Evolutionary conservation across 208 protist genomes (phyloP), one percentile per base, ranked within the genome.

Genomic region (Kentomonas sorsogonicus): DNA sequence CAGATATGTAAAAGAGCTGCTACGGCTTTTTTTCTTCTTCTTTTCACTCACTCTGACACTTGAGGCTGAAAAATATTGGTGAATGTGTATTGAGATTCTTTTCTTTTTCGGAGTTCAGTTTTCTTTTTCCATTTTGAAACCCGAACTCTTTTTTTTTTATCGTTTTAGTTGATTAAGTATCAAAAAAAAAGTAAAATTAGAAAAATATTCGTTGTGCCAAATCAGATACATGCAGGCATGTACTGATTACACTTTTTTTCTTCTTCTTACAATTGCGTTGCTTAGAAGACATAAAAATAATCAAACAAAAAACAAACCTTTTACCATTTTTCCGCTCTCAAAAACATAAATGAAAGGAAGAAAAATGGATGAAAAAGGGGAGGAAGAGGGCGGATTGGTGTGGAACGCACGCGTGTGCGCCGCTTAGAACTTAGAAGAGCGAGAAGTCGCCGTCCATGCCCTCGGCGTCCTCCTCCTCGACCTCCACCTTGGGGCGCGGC

Each of bases 381-480:
- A 54, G 30, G 30, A 31, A 54, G 30, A 54, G 26, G 15, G 22
- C 9, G 2, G 7, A 31, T 54, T 16, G 11, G 27, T 33, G 22
- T 33, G 30, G 48, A n/a, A n/a, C n/a, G n/a, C n/a, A n/a, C n/a
- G n/a, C n/a, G 30, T 38, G 30, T 39, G 43, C 15, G 7, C 27
- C 27, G 15, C 2, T 47, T 25, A 47, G 3, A n/a, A 55, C 52
- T 84, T 74, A 95, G 60, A 95, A 95, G 44, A 93, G 86, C 10
- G 89, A 91, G 66, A 95, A 85, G 38, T 95, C 89, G n/a, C 76
- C 83, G 53, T 86, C 86, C 71, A 87, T 84, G 55, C 76, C 79
- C 74, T 95, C 89, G 1, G 84, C 86, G 25, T 84, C 86, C 74
- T 95, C 89, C 63, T 90, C 89, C 62, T 93, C 89, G 6, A 95